Base-by-base conservation (phyloP, 805 yeast species). In the Metschnikowia rubicola region DNA sequence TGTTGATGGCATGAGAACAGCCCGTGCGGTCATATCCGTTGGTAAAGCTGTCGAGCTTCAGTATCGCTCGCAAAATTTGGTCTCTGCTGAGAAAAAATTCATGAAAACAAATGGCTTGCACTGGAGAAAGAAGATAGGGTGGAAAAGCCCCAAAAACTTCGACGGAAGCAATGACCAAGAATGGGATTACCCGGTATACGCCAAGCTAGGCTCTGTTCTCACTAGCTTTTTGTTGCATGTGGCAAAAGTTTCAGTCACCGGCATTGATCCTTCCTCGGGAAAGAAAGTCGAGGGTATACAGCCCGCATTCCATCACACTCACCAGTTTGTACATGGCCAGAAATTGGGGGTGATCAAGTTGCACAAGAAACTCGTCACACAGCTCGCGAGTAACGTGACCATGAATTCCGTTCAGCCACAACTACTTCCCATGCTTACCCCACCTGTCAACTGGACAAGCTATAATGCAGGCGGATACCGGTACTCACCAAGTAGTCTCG, bases 271-370 rank as follows among this genome's bases (percentile, higher is more conserved):
- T 2, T 73, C 80, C 2, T 84, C 96, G 0, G 85, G 86, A 10
- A 67, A 80, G 43, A 63, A 63, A 1, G 84, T 87, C n/a, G 66
- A 67, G 30, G 95, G 91, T 17, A 71, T 77, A 35, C 92, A 90
- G 8, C 96, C 97, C 2, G 98, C 98, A 0, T 86, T 94, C 59
- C 83, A 82, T 50, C 98, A 94, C 61, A 79, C 89, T 4, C 91
- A 88, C 65, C 95, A 88, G 65, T 89, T 84, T 58, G 78, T 79
- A 41, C 78, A 78, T 45, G 96, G 97, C 33, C 80, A 80, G 50
- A 85, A 84, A 59, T 68, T 89, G 28, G 99, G 99, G 37, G 83
- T 91, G 9, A 70, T 94, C 47, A 84, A 82, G 51, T 69, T 88
- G 9, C 97, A 94, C 64, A 79, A 80, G 51, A 74, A 78, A 10